Base-by-base conservation (phyloP, 2,329 filamentous ascomycete species). In the Aspergillus sclerotialis region DNA sequence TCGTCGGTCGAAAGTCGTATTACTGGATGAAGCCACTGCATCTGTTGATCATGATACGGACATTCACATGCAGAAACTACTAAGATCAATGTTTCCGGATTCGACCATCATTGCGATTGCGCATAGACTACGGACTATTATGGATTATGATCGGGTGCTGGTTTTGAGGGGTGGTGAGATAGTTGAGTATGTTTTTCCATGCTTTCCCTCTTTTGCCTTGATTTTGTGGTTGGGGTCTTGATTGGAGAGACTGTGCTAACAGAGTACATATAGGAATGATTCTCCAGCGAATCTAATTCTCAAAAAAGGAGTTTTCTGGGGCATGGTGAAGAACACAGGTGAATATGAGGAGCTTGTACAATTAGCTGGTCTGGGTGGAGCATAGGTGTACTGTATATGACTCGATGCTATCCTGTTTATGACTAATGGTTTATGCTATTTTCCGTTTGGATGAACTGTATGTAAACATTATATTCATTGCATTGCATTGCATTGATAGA, bases 21-120 rank as follows among this genome's bases (percentile, higher is more conserved):
- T 81, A 10, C 71, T 81, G 16, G 77, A 81, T 39, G 77, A 81
- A 52, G 78, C 77, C 2, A 81, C 78, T 3, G 76, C 77, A 3
- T 76, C 72, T 1, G 78, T 81, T 32, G 78, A 81, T 37, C 68
- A 69, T 30, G 67, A 63, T 36, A 81, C 78, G 1, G 77, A 78
- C 0, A 64, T 65, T 13, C 64, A 67, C 14, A 77, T 80, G 36
- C 76, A 81, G 54, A 61, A 70, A 10, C 64, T 80, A 2, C 50
- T 81, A 25, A 56, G 75, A 11, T 53, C 60, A 7, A 72, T 74
- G 42, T 64, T 78, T 28, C 55, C 63, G 8, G 66, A 67, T 16
- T 62, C 71, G 15, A 81, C 78, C 0, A 75, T 82, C 2, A 76
- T 82, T 27, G 79, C 77, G 0, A 80, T 82, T 50, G 77, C 78